phyloP scores from a whole-genome alignment of 805 yeast genomes.

The Candida pseudofarinosa region DNA sequence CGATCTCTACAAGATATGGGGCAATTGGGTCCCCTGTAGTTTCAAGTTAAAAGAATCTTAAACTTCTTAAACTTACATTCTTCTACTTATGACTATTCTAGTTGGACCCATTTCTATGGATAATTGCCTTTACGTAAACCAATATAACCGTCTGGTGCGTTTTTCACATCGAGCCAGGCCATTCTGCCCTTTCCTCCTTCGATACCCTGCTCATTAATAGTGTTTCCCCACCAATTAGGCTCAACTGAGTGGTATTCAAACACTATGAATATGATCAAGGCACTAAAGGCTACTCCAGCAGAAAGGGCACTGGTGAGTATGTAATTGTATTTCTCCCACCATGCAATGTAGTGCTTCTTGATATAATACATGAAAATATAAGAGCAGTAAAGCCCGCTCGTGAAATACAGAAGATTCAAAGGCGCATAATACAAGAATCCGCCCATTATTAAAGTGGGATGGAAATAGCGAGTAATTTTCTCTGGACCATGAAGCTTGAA shows the following conservation, averaged over 20 bases:
- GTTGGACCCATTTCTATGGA: slow-evolving; percentile 17
- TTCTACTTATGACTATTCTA: no score
- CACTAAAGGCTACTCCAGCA: slow-evolving; percentile 62
- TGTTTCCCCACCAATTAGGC: slow-evolving; percentile 66
- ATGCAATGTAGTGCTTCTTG: slow-evolving; percentile 42
- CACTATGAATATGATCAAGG: slow-evolving; percentile 55
- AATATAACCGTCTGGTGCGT: slow-evolving; percentile 31
- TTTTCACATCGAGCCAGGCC: slow-evolving; percentile 27
- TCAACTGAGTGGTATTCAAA: slow-evolving; percentile 41
- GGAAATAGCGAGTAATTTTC: slow-evolving; percentile 35
- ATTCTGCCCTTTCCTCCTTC: slow-evolving; percentile 26
- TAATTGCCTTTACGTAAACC: slow-evolving; percentile 26
- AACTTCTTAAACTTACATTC: no score
- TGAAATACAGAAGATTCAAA: slow-evolving; percentile 47
- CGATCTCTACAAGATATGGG: background rate
- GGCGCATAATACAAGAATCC: slow-evolving; percentile 50
- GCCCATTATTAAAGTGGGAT: slow-evolving; percentile 51
- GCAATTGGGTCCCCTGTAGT: no score
- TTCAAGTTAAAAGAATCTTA: no score
- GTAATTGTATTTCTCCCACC: slow-evolving; percentile 77
- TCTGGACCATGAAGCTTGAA: slow-evolving; percentile 35
- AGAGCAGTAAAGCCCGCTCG: slow-evolving; percentile 61
- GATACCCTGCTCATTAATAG: slow-evolving; percentile 26
- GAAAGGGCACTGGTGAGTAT: slow-evolving; percentile 53
- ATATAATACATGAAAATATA: slow-evolving; percentile 53